Evolutionary conservation across 2,329 filamentous ascomycete genomes (phyloP).

Genomic region (Aspergillus sp.): DNA sequence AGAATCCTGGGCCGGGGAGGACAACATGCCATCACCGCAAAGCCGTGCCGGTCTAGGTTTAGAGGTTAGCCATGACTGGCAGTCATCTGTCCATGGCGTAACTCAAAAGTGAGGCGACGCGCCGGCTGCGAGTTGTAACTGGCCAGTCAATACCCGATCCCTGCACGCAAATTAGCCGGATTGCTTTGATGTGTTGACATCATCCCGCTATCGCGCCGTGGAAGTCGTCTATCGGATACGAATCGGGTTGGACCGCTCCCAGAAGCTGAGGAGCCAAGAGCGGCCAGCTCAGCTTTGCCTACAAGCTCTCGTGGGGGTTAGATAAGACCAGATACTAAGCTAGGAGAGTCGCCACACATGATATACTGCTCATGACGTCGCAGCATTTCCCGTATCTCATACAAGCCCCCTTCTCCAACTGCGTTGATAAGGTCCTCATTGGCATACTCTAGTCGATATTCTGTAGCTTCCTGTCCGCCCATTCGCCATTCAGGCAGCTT

Average conservation of each 20-base stretch:
- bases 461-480: background rate
- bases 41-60: too few species aligned
- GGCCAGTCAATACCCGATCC: background rate
- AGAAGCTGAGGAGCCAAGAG: too few species aligned
- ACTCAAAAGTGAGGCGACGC: background rate
- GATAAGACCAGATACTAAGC: too few species aligned
- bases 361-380: background rate
- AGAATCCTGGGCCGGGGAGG: too few species aligned
- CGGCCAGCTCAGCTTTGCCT: too few species aligned
- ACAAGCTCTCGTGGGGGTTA: too few species aligned
- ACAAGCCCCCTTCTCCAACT: background rate
- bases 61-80: background rate
- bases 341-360: too few species aligned
- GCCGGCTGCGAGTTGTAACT: background rate
- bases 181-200: background rate
- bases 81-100: background rate
- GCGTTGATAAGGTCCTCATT: background rate
- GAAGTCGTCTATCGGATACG: too few species aligned
- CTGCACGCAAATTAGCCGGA: too few species aligned
- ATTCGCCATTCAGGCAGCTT: background rate
- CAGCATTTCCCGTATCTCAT: background rate
- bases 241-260: too few species aligned
- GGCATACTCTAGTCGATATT: background rate
- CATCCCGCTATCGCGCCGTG: background rate
- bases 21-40: too few species aligned